These are phyloP conservation scores for Oryza glumipatula DNA, from an alignment of 176 grass and related monocot species.

Conservation along the genomic window DNA sequence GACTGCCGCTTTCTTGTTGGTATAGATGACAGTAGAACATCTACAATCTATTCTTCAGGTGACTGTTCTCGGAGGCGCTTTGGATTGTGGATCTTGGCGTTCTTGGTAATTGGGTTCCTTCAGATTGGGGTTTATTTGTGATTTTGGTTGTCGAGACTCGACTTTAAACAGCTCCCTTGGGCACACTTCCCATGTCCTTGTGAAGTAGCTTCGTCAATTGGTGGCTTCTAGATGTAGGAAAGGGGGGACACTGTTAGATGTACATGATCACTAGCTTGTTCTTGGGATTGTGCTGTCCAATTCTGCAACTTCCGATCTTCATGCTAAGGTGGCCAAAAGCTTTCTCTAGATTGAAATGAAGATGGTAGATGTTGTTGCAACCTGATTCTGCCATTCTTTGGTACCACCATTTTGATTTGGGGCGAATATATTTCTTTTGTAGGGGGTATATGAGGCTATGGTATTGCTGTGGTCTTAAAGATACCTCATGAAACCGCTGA, in stretches of 20 bases:
- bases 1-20: conserved; percentile 90
- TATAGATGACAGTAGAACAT: neutral
- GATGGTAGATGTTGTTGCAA: neutral
- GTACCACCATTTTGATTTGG: no score
- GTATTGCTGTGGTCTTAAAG: no score
- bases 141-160: neutral
- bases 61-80: neutral
- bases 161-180: conserved; percentile 13
- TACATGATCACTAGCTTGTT: conserved; percentile 17
- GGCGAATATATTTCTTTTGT: no score
- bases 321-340: neutral
- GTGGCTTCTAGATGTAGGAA: neutral
- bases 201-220: conserved; percentile 23
- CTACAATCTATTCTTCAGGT: neutral
- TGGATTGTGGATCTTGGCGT: neutral
- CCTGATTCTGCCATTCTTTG: neutral
- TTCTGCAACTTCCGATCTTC: neutral
- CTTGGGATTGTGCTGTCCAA: neutral
- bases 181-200: conserved; percentile 14
- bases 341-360: neutral
- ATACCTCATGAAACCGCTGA: no score
- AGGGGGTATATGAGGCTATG: no score
- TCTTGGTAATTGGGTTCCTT: neutral
- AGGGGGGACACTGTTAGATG: neutral
- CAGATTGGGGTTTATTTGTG: neutral